Percentiles rank a stretch among this genome's conserved stretches.
Conservation (phyloP, 495 filamentous ascomycete genomes). For the Pseudevernia furfuracea region DNA sequence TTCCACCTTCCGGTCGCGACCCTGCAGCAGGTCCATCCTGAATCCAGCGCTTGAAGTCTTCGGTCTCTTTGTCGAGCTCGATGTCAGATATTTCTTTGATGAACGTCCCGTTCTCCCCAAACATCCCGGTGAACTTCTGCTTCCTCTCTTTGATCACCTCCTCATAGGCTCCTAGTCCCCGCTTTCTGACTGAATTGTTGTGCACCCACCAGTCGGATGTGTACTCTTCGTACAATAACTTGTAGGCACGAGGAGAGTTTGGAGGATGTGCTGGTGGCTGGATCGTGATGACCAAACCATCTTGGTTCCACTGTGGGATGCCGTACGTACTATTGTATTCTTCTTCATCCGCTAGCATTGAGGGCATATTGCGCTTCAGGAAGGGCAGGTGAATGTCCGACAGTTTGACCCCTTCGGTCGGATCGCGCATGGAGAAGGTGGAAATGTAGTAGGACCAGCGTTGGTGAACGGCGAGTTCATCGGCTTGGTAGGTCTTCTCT, state of each 20-base stretch:
- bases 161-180: constrained; percentile 20
- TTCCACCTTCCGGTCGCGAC: neutral
- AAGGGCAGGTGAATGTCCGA: constrained; percentile 57
- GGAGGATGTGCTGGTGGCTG: constrained; percentile 2
- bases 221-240: constrained; percentile 65
- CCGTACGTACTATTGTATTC: constrained; percentile 41
- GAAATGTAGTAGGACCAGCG: constrained; percentile 92
- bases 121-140: constrained; percentile 21
- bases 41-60: constrained; percentile 18
- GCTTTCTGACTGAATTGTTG: constrained; percentile 13
- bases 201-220: constrained; percentile 54
- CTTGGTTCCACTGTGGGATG: constrained; percentile 53
- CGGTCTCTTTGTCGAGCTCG: constrained; percentile 19
- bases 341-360: constrained; percentile 39
- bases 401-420: constrained; percentile 74
- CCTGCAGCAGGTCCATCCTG: constrained; percentile 13
- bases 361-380: constrained; percentile 66
- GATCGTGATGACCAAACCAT: constrained; percentile 70
- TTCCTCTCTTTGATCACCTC: constrained; percentile 21
- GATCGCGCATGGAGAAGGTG: constrained; percentile 77
- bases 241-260: constrained; percentile 66
- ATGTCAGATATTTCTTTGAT: constrained; percentile 16
- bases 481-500: constrained; percentile 68
- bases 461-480: constrained; percentile 48
- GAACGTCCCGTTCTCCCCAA: constrained; percentile 21